Evolutionary conservation across 805 yeast genomes (phyloP), one percentile per base, ranked within the genome.

Genomic region (Pichia membranifaciens): DNA sequence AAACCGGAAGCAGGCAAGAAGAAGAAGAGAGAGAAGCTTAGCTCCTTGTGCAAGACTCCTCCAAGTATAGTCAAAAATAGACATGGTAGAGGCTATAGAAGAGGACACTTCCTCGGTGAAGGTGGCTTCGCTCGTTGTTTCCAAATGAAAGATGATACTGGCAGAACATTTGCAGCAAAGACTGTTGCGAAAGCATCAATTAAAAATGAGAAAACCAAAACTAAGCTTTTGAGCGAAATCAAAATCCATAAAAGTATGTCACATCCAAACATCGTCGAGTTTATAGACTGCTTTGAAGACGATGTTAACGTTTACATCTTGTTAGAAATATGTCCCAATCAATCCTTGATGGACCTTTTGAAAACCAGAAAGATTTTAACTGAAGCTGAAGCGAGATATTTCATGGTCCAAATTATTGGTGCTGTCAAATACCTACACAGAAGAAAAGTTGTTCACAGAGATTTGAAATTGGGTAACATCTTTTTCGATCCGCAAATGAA

Each of bases 111-210:
- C 58, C 72, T 93, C 32, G 99, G 99, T 33, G 98, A 91, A 70
- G 99, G 99, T 51, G 99, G 99, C 0, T 93, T 93, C 72, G 99
- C 99, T 16, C 80, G 98, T 61, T 93, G 99, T 64, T 93, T 93
- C 69, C 97, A 93, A 65, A 93, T 93, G 74, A 87, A 85, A 62
- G 96, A 90, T 67, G 84, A 88, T 51, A 72, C 78, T 54, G 98
- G 98, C 32, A 79, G 80, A 59, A 76, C 87, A 1, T 93, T 74
- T 66, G 99, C 99, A 17, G 99, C 99, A 29, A 93, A 93, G 62
- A 95, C 99, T 0, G 95, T 93, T 33, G 99, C 99, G 46, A 93
- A 93, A 67, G 90, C 90, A 0, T 89, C 97, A 10, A 84, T 93
- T 56, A 86, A 84, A 56, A 83, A 85, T 51, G 96, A 87, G 58